Base-by-base conservation (phyloP, 345 rosid genomes). In the Microthlaspi erraticum region DNA sequence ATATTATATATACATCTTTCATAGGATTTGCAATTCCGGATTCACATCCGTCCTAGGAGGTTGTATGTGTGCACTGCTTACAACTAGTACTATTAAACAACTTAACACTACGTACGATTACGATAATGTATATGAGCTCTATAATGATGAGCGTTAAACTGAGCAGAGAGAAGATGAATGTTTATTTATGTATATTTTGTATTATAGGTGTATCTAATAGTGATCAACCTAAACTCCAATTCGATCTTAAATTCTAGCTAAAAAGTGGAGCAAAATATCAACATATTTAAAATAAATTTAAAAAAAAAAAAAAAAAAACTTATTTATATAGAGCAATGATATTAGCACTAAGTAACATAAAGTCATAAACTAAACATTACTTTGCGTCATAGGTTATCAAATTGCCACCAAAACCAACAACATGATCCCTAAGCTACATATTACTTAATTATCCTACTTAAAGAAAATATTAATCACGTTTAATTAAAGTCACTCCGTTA, bases 11-110 rank as follows among this genome's bases (percentile, higher is more conserved):
- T 60, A 51, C 63, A 67, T 34, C 48, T 74, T 67, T 66, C 57
- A 43, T 74, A 60, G 50, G 29, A 34, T 67, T 64, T 74, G 68
- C 57, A 34, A 9, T 74, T 67, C 73, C 78, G 73, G 78, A 74
- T 74, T 74, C 68, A 60, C 68, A 43, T 74, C 78, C 78, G 78
- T 74, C 73, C 73, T 74, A 67, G 78, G 78, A 74, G 70, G 20
- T 64, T 55, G 65, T 23, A 64, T 36, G 19, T 50, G 10, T 50
- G 41, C 37, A 37, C 1, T 34, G 32, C 14, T 45, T 23, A 57
- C 34, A 56, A 54, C 16, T 26, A 57, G 34, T n/a, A 14, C 26
- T 43, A 60, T 7, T 42, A 26, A 32, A 45, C 43, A 63, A 33
- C 2, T 64, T 33, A 33, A 18, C 43, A 33, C 56, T 63, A 33